Evolutionary conservation across 495 filamentous ascomycete species (phyloP), one percentile per base, ranked within the genome.

Genomic region (Neohortaea acidophila): DNA sequence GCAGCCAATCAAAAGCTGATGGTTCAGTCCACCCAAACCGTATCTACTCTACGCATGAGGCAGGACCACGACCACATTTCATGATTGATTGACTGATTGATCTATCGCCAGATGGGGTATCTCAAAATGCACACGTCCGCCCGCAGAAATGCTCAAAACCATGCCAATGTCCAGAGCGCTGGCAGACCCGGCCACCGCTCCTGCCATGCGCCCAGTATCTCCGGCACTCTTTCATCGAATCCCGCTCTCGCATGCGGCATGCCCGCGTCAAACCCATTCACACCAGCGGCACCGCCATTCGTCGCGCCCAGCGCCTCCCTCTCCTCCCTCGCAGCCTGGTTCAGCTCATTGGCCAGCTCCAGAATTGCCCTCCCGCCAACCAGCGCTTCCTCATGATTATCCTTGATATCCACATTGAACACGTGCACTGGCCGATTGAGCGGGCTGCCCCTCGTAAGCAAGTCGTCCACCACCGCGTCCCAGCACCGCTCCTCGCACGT

Each of bases 401-500:
- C 91, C 57, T 79, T 87, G 54, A 99, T 96, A 57, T 94, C 89
- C 34, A 99, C 77, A 53, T 94, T 96, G 62, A 99, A 84, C 40
- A 99, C 79, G 55, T 99, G 89, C 8, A 99, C 86, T 0, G 87
- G 84, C 8, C 81, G 67, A 59, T 96, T 96, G 18, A 96, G 65
- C 4, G 74, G 71, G 0, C 77, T 72, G 9, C 85, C 86, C 44
- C 91, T 72, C 45, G 74, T 82, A 28, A 86, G 70, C 34, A 99
- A 64, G 54, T 99, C 85, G 47, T 99, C 91, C 5, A 99, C 71
- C 29, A 99, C 89, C 24, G 91, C 87, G 62, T 99, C 91, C 84
- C 89, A 99, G 57, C 91, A 99, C 31, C 87, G 69, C 58, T 99
- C 91, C 56, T 99, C 91, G 53, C 91, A 99, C 11, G 91, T 99